A percentile compares a stretch with the other conserved stretches of the same genome.
Conservation (phyloP, 2,329 filamentous ascomycete genomes). For the Fusarium sublunatum region DNA sequence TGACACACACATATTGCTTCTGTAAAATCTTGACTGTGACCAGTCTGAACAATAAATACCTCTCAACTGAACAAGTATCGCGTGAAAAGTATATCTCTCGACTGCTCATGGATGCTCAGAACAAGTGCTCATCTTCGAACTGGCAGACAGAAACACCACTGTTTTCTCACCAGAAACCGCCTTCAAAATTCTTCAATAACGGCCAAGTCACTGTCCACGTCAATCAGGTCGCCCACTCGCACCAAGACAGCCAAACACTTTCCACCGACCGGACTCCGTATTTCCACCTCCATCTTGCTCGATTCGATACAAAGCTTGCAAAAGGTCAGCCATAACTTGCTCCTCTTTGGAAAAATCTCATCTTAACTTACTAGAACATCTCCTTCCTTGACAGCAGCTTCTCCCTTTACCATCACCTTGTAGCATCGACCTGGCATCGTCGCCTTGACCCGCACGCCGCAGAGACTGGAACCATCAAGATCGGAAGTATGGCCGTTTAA, state of each 20-base stretch:
- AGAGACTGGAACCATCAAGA: not conserved
- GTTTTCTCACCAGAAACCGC: not conserved
- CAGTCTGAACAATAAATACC: not conserved
- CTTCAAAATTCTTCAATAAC: conserved; percentile 33
- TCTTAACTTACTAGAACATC: conserved; percentile 46
- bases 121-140: not conserved
- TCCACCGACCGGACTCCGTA: conserved; percentile 47
- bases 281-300: conserved; percentile 55
- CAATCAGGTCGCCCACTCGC: conserved; percentile 46
- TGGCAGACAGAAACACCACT: not conserved
- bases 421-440: conserved; percentile 52
- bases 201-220: conserved; percentile 45
- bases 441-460: conserved; percentile 46
- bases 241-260: conserved; percentile 44
- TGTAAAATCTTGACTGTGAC: not conserved
- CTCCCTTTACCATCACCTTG: conserved; percentile 47
- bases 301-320: conserved; percentile 50
- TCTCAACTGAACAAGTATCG: not conserved
- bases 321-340: conserved; percentile 4
- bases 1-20: not conserved
- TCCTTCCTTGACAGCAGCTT: conserved; percentile 42
- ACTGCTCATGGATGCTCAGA: not conserved
- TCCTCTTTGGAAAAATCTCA: not conserved
- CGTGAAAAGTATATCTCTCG: not conserved
- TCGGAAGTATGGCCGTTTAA: not conserved